A percentile compares a stretch with the other conserved stretches of the same genome.
These are phyloP conservation scores for Recurvomyces mirabilis DNA, from an alignment of 495 filamentous ascomycete genomes.

Conservation along the genomic window DNA sequence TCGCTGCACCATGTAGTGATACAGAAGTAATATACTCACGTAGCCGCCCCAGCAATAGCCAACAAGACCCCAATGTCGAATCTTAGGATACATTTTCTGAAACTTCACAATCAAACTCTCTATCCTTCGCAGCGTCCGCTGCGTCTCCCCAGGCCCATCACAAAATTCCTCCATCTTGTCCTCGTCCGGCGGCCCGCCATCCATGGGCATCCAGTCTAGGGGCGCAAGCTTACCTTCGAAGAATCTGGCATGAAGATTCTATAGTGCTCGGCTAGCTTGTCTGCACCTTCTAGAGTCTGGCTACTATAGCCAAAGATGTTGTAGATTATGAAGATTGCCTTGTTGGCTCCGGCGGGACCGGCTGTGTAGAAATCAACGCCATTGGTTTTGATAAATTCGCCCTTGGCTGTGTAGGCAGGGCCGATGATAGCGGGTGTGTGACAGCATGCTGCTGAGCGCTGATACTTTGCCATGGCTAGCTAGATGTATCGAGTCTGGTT, in stretches of 20 bases:
- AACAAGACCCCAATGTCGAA: conserved; percentile 2
- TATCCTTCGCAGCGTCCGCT: neutral
- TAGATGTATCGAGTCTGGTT: too few relatives aligned
- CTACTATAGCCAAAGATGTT: conserved; percentile 12
- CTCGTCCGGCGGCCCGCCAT: neutral
- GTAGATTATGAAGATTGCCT: conserved; percentile 12
- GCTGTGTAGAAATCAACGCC: neutral
- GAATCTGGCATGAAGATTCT: conserved; percentile 11
- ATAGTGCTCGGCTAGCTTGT: conserved; percentile 10
- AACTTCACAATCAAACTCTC: neutral
- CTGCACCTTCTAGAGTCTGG: conserved; percentile 9
- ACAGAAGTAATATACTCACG: neutral
- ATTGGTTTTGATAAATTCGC: neutral
- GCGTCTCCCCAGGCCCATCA: conserved; percentile 7
- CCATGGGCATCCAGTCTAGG: conserved; percentile 7
- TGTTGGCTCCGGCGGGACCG: neutral
- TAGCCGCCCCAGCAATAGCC: conserved; percentile 12
- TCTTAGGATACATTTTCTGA: neutral
- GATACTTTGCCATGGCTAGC: neutral
- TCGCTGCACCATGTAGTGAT: neutral
- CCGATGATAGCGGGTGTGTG: neutral
- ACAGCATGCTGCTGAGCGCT: conserved; percentile 6
- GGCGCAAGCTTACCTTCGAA: conserved; percentile 7
- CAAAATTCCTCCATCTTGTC: conserved; percentile 6
- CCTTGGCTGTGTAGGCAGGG: neutral